Evolutionary conservation across 202 grass and related monocot genomes (phyloP).

Genomic region (Hordeum pubiflorum): DNA sequence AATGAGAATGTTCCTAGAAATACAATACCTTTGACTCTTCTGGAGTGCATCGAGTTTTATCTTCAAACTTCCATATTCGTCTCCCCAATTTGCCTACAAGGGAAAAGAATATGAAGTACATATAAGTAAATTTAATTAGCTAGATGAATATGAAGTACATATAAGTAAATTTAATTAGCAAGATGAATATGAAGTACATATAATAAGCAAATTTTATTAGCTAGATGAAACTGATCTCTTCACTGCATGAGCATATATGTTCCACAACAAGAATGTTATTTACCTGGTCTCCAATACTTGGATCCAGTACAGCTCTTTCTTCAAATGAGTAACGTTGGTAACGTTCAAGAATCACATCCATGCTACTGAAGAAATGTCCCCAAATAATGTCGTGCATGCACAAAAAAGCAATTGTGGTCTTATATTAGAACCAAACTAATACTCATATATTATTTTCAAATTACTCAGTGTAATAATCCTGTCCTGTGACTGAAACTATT

Average conservation of each 20-base stretch:
- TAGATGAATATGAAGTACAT: neutral
- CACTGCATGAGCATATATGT: neutral
- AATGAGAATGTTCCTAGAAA: neutral
- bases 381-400: neutral
- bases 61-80: constrained; percentile 60
- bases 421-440: neutral
- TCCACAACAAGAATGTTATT: neutral
- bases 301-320: constrained; percentile 49
- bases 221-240: neutral
- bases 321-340: constrained; percentile 61
- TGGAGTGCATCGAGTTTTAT: constrained; percentile 62
- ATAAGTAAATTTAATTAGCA: neutral
- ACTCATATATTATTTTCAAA: neutral
- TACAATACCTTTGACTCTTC: constrained; percentile 65
- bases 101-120: neutral
- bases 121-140: neutral
- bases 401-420: neutral
- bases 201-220: neutral
- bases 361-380: constrained; percentile 33
- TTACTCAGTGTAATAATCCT: neutral
- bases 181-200: neutral
- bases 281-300: constrained; percentile 54
- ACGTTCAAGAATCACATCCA: constrained; percentile 74
- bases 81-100: constrained; percentile 48
- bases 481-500: neutral